Evolutionary conservation across 164 flowering plant genomes (phyloP).

Genomic region (Dillenia turbinata): DNA sequence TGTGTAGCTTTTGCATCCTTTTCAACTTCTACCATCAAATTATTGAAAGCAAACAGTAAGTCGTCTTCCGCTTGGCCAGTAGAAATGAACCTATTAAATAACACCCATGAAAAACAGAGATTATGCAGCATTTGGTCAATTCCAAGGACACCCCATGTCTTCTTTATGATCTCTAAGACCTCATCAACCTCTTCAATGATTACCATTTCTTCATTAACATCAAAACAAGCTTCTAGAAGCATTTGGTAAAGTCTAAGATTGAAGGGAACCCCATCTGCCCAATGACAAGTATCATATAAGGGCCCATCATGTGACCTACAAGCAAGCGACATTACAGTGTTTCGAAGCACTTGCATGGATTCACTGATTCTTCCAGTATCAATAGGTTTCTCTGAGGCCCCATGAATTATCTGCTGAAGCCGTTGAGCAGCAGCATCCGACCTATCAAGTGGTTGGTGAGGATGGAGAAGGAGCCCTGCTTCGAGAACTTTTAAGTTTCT

Average conservation of each 20-base stretch:
- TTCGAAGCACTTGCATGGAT: constrained; percentile 56
- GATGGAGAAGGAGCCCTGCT: constrained; percentile 78
- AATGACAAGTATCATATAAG: constrained; percentile 56
- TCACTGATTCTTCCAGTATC: constrained; percentile 70
- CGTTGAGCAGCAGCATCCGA: constrained; percentile 33
- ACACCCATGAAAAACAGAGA: constrained; percentile 80
- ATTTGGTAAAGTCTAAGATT: constrained; percentile 66
- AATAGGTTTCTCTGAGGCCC: constrained; percentile 51
- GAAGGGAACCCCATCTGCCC: constrained; percentile 92
- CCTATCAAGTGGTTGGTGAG: constrained; percentile 49
- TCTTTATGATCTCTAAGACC: constrained; percentile 74
- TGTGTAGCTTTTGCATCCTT: constrained; percentile 53
- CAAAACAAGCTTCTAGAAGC: constrained; percentile 85
- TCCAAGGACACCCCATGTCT: constrained; percentile 83
- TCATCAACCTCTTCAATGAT: constrained; percentile 86
- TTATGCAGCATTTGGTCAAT: constrained; percentile 75
- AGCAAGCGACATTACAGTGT: constrained; percentile 63
- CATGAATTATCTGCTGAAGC: constrained; percentile 54
- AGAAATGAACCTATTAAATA: constrained; percentile 58
- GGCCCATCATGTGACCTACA: constrained; percentile 63
- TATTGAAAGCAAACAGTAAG: constrained; percentile 63
- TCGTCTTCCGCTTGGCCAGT: constrained; percentile 75
- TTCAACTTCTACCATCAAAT: constrained; percentile 58
- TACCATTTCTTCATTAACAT: constrained; percentile 56
- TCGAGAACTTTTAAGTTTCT: constrained; percentile 73